A percentile compares a stretch with the other conserved stretches of the same genome.
These are phyloP conservation scores for Monilinia aucupariae DNA, from an alignment of 2,329 filamentous ascomycete genomes.

Conservation along the genomic window DNA sequence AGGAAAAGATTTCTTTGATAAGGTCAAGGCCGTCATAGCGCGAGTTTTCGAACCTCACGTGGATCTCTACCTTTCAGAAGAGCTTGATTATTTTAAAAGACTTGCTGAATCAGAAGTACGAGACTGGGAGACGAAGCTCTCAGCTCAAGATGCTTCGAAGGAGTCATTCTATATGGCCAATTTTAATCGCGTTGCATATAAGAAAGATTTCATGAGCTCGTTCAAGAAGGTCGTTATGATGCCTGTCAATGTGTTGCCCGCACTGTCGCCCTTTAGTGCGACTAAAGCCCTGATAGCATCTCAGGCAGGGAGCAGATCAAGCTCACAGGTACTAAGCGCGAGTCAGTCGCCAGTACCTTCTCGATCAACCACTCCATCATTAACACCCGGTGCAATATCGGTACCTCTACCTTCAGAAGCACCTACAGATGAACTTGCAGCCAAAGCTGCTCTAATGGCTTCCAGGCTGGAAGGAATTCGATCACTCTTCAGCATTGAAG, in stretches of 20 bases:
- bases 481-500: conserved; percentile 91
- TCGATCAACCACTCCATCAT: conserved; percentile 46
- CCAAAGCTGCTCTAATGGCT: conserved; percentile 97
- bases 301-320: conserved; percentile 24
- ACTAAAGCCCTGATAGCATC: conserved; percentile 30
- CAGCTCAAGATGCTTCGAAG: conserved; percentile 81
- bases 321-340: conserved; percentile 30
- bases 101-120: conserved; percentile 71
- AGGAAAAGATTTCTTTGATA: conserved; percentile 54
- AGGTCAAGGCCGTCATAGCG: conserved; percentile 61
- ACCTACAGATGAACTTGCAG: conserved; percentile 85
- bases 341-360: conserved; percentile 36
- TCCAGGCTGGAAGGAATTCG: conserved; percentile 90
- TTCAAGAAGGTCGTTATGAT: conserved; percentile 99
- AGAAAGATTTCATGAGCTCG: conserved; percentile 90
- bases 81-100: conserved; percentile 77
- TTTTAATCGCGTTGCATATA: conserved; percentile 88
- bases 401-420: conserved; percentile 54
- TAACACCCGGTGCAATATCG: conserved; percentile 34
- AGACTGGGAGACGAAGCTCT: conserved; percentile 86
- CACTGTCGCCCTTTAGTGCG: conserved; percentile 50
- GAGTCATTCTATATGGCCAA: conserved; percentile 97
- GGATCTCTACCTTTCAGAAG: conserved; percentile 88
- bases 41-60: conserved; percentile 85
- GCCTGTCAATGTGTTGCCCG: conserved; percentile 85